Evolutionary conservation across 2,329 filamentous ascomycete species (phyloP).

Genomic region (Zasmidium citrigriseum): DNA sequence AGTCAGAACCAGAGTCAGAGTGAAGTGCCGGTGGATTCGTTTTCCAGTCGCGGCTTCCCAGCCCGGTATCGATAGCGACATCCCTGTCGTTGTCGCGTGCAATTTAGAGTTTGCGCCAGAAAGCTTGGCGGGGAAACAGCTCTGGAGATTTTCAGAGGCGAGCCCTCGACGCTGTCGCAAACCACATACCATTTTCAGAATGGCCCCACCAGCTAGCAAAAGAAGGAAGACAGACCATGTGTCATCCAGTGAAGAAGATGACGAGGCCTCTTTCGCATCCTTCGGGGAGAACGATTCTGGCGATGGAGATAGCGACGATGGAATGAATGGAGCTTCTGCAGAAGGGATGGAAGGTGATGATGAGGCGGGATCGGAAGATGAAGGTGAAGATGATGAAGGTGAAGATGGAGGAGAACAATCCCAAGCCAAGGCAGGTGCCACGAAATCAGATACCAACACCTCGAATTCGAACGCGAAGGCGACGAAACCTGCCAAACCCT

Average conservation of each 20-base stretch:
- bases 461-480: conserved; percentile 1
- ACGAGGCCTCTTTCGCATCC: conserved; percentile 36
- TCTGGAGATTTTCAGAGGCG: neutral
- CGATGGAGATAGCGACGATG: neutral
- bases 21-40: neutral
- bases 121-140: neutral
- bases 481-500: neutral
- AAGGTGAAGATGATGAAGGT: conserved; percentile 16
- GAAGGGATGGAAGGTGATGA: conserved; percentile 18
- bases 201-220: conserved; percentile 35
- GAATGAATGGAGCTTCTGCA: conserved; percentile 13
- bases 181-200: conserved; percentile 17
- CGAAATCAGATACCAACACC: conserved; percentile 4
- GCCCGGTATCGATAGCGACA: neutral
- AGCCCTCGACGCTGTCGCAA: neutral
- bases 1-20: neutral
- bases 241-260: conserved; percentile 29
- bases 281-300: conserved; percentile 24
- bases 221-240: conserved; percentile 37
- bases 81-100: conserved; percentile 4
- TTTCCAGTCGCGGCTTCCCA: too few species aligned
- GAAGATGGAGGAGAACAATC: conserved; percentile 8
- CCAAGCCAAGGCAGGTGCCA: conserved; percentile 1
- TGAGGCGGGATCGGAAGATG: conserved; percentile 13
- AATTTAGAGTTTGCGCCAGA: neutral